Evolutionary conservation across 352 stramenopile genomes (phyloP), one percentile per base, ranked within the genome.

Genomic region (Phytophthora melonis): DNA sequence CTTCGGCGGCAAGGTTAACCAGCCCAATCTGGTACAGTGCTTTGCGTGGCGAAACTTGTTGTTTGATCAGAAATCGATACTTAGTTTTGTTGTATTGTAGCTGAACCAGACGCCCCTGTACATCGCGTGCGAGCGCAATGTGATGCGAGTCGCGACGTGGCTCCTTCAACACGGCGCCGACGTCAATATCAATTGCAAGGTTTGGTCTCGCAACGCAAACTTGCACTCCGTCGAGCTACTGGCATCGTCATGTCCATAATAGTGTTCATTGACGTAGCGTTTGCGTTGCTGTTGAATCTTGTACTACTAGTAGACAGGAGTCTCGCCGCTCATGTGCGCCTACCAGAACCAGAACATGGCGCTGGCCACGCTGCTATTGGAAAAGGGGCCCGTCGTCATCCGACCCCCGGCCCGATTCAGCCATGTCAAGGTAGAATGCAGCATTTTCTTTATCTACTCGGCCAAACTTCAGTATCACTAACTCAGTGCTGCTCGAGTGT

Each of bases 41-140:
- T 39, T 6, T 39, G 36, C 30, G 14, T 21, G 18, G 41, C 60
- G 13, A 41, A 41, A 10, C 34, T 41, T 41, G 34, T 14, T 41
- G 34, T 41, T 41, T 41, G 34, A 9, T 41, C 34, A 14, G 34
- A 41, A 41, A 41, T 41, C 34, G 34, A 8, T n/a, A 21, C 43
- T 50, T 21, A 50, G 14, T 54, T 27, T 16, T 34, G 9, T 8
- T 57, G 50, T 14, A 49, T 45, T 49, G 36, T 45, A 92, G 82
- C 63, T 93, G 9, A 81, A 88, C 67, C 83, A 93, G 54, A 91
- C 82, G 7, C 60, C 86, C 13, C 49, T 93, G 57, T 88, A 84
- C 27, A 56, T 90, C 16, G 83, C 86, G 1, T 91, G 83, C 49
- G 80, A 93, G 21, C 77, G 73, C 34, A 83, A 90, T 25, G 21